Evolutionary conservation across 108 stramenopile species (phyloP).

Genomic region (Cylindrotheca fusiformis): DNA sequence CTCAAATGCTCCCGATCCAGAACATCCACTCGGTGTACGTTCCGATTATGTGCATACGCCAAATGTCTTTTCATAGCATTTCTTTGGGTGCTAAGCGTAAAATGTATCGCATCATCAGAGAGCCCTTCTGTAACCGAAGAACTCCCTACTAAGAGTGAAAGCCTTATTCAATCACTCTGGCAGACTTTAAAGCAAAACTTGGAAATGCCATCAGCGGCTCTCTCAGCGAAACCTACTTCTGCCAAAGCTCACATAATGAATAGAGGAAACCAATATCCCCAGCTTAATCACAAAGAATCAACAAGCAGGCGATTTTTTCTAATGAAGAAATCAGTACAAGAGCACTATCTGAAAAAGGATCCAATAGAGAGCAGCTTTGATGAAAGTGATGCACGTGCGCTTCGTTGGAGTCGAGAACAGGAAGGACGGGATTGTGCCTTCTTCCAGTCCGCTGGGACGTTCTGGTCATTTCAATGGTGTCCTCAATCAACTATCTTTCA

Average conservation of each 20-base stretch:
- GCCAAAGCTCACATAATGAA: neutral
- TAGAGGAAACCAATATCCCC: neutral
- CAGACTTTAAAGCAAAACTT: slow-evolving; percentile 22
- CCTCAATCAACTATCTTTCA: slow-evolving; percentile 16
- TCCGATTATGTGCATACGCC: too few species aligned
- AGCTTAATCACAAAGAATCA: neutral
- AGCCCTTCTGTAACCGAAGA: neutral
- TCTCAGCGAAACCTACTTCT: neutral
- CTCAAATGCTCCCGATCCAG: too few species aligned
- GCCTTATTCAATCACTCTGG: slow-evolving; percentile 25
- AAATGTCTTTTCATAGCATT: too few species aligned
- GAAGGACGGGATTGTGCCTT: too few species aligned
- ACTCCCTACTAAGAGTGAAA: neutral
- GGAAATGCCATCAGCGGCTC: slow-evolving; percentile 12
- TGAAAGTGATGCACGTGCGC: too few species aligned
- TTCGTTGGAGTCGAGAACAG: too few species aligned
- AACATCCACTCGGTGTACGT: too few species aligned
- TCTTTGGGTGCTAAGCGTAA: too few species aligned
- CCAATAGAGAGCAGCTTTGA: too few species aligned
- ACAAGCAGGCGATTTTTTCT: slow-evolving; percentile 18
- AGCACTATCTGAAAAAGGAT: slow-evolving; percentile 13
- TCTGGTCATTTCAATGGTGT: slow-evolving; percentile 44
- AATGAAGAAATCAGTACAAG: slow-evolving; percentile 17
- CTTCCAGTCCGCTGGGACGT: slow-evolving; percentile 13
- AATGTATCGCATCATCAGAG: neutral